Conservation (phyloP, 805 yeast species). For the Wickerhamiella lipophila region DNA sequence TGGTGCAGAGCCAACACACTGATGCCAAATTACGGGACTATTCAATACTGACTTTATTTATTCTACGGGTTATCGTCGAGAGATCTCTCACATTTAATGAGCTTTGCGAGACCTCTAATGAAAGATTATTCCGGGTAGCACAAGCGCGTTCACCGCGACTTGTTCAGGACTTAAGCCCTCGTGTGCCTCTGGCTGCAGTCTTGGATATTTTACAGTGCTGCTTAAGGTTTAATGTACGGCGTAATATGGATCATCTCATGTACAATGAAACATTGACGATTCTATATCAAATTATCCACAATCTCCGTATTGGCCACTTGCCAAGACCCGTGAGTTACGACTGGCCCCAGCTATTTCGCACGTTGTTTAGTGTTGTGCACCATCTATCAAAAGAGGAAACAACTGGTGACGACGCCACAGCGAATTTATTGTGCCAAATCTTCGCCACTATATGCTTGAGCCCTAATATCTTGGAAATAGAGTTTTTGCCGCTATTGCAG, state of each 20-base stretch:
- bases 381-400: slow-evolving; percentile 18
- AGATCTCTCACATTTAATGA: slow-evolving; percentile 15
- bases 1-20: slow-evolving; percentile 24
- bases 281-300: slow-evolving; percentile 21
- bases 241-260: slow-evolving; percentile 23
- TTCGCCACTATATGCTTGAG: slow-evolving; percentile 26
- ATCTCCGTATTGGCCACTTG: slow-evolving; percentile 9
- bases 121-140: slow-evolving; percentile 18
- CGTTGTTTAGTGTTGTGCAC: slow-evolving; percentile 24
- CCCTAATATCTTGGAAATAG: slow-evolving; percentile 25
- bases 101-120: slow-evolving; percentile 12
- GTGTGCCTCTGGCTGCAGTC: slow-evolving; percentile 26
- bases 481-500: slow-evolving; percentile 27
- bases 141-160: slow-evolving; percentile 23
- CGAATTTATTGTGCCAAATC: slow-evolving; percentile 15
- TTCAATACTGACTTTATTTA: slow-evolving; percentile 24
- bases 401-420: slow-evolving; percentile 1
- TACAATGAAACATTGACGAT: slow-evolving; percentile 21
- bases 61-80: slow-evolving; percentile 27
- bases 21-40: slow-evolving; percentile 23
- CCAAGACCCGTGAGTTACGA: slow-evolving; percentile 22
- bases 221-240: slow-evolving; percentile 26
- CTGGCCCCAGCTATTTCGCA: slow-evolving; percentile 32
- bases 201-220: slow-evolving; percentile 27
- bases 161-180: slow-evolving; percentile 19